phyloP scores from a whole-genome alignment of 768 basidiomycete species.

The Trametes cubensis region DNA sequence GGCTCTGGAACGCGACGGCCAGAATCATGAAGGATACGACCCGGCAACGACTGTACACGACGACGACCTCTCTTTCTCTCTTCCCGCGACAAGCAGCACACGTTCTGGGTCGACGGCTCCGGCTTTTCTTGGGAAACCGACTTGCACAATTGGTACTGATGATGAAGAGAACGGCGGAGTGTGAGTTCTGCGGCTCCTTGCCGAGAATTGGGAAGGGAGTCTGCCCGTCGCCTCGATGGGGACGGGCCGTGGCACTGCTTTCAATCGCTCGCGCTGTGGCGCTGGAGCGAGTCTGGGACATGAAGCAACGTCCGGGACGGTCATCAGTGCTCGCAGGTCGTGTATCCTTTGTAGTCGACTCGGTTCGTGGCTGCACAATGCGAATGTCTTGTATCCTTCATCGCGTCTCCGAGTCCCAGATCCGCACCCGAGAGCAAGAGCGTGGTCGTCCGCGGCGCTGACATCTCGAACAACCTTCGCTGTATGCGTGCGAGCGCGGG shows the following conservation, averaged over 20 bases:
- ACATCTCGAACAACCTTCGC: too few species aligned
- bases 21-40: conserved; percentile 27
- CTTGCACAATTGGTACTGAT: conserved; percentile 5
- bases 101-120: background rate
- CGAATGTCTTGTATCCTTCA: conserved; percentile 23
- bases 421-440: too few species aligned
- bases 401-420: background rate
- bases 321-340: conserved; percentile 7
- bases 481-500: too few species aligned
- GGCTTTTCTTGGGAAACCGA: conserved; percentile 11
- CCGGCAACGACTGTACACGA: conserved; percentile 21
- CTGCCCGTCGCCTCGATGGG: conserved; percentile 14
- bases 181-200: too few species aligned
- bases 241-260: conserved; percentile 16
- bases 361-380: conserved; percentile 16
- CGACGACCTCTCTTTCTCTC: background rate
- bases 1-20: conserved; percentile 28
- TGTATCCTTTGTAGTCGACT: conserved; percentile 21
- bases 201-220: background rate
- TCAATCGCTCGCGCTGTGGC: background rate
- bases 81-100: conserved; percentile 12
- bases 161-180: background rate
- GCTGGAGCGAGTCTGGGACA: background rate
- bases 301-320: background rate
- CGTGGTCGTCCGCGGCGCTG: too few species aligned